These are phyloP conservation scores for Backusella westeae DNA, from an alignment of 192 early-diverging fungal genomes.

Conservation along the genomic window DNA sequence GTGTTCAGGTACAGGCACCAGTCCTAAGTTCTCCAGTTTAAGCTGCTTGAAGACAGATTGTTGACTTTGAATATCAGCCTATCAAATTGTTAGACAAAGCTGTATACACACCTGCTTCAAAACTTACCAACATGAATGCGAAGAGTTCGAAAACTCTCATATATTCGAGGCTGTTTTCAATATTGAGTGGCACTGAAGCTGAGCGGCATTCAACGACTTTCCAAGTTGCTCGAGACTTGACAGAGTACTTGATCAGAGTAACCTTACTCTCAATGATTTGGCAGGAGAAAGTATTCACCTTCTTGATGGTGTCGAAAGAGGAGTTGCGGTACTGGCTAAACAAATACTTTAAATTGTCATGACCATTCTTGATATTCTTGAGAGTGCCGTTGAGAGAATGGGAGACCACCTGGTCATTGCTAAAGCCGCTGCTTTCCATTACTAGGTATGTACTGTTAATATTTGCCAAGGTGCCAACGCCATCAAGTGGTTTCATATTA, in stretches of 20 bases:
- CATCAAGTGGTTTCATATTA: neutral
- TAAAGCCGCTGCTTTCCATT: neutral
- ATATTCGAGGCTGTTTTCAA: neutral
- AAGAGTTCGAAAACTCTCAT: neutral
- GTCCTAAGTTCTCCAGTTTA: neutral
- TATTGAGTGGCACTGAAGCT: neutral
- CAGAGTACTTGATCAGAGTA: neutral
- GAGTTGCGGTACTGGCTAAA: neutral
- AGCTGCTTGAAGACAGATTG: neutral
- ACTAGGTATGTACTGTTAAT: neutral
- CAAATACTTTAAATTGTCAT: neutral
- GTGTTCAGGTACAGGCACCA: neutral
- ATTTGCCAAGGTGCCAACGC: neutral
- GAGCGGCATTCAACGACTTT: neutral
- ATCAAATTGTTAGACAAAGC: neutral
- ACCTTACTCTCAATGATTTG: neutral
- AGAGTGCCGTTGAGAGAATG: neutral
- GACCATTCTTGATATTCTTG: neutral
- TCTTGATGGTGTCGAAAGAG: neutral
- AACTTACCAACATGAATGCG: neutral
- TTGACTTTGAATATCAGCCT: neutral
- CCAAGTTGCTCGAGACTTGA: neutral
- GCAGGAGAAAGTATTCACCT: neutral
- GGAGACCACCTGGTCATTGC: neutral
- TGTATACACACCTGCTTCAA: neutral